These are phyloP conservation scores for Naganishia antarctica DNA, from an alignment of 768 basidiomycete species.

Conservation along the genomic window DNA sequence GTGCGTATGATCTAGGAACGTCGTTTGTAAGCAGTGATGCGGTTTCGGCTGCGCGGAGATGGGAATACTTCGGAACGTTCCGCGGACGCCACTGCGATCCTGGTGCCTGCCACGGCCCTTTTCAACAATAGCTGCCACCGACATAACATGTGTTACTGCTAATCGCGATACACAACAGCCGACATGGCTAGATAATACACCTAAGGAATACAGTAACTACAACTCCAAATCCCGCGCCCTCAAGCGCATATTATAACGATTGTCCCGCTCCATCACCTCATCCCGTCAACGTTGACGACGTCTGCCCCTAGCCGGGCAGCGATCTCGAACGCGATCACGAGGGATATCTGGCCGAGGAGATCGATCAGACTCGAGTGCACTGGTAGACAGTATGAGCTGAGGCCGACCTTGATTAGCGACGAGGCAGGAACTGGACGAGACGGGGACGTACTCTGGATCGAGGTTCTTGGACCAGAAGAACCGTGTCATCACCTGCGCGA, in stretches of 20 bases:
- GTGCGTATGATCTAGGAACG: too few relatives aligned
- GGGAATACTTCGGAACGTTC: too few relatives aligned
- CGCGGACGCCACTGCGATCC: too few relatives aligned
- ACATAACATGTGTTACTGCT: too few relatives aligned
- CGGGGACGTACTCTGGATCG: slow-evolving; percentile 67
- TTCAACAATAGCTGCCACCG: too few relatives aligned
- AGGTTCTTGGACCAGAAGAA: slow-evolving; percentile 70
- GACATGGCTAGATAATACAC: too few relatives aligned
- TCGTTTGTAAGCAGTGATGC: too few relatives aligned
- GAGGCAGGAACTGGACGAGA: neutral
- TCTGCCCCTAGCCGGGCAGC: slow-evolving; percentile 23
- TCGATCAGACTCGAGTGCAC: slow-evolving; percentile 86
- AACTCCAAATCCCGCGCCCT: too few relatives aligned
- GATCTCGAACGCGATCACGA: slow-evolving; percentile 55
- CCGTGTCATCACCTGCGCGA: slow-evolving; percentile 65
- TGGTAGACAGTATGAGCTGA: slow-evolving; percentile 55
- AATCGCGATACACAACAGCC: too few relatives aligned
- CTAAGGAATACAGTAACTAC: neutral
- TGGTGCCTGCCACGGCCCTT: too few relatives aligned
- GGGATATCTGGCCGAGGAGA: slow-evolving; percentile 71
- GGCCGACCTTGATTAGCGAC: neutral
- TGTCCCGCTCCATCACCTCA: neutral
- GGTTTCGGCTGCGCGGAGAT: too few relatives aligned
- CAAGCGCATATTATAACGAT: too few relatives aligned
- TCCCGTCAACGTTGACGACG: slow-evolving; percentile 18